These are phyloP conservation scores for Phylloporus sp. DNA, from an alignment of 768 basidiomycete genomes.

Conservation along the genomic window DNA sequence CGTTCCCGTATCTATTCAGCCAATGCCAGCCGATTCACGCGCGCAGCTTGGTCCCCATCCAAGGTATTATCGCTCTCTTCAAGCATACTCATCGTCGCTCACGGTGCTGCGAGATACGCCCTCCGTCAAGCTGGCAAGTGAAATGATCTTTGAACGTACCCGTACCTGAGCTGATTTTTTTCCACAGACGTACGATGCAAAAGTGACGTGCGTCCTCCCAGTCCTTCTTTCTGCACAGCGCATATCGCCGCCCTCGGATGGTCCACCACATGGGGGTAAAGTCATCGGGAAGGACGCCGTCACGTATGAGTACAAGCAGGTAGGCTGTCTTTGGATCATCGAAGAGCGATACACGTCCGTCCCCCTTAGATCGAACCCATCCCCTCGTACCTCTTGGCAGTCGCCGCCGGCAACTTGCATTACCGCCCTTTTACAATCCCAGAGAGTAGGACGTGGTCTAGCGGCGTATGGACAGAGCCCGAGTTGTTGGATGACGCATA, in stretches of 20 bases:
- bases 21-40: constrained; percentile 93
- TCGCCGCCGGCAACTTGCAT: constrained; percentile 78
- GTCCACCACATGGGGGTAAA: constrained; percentile 69
- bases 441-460: constrained; percentile 68
- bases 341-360: too few species aligned
- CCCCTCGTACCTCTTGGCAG: constrained; percentile 88
- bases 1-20: constrained; percentile 83
- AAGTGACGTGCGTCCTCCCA: constrained; percentile 72
- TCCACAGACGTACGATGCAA: constrained; percentile 74
- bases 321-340: constrained; percentile 24
- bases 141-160: accelerated
- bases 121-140: constrained; percentile 72
- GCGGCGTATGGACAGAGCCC: constrained; percentile 91
- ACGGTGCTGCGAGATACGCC: constrained; percentile 58
- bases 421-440: constrained; percentile 62
- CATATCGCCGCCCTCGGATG: constrained; percentile 66
- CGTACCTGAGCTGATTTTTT: not conserved
- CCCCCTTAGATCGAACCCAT: constrained; percentile 69
- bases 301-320: constrained; percentile 75
- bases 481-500: constrained; percentile 69
- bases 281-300: constrained; percentile 68
- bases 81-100: not conserved
- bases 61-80: constrained; percentile 44
- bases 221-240: constrained; percentile 83
- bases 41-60: constrained; percentile 70